Conservation (phyloP, 192 early-diverging fungal species). For the Coemansia sp. region DNA sequence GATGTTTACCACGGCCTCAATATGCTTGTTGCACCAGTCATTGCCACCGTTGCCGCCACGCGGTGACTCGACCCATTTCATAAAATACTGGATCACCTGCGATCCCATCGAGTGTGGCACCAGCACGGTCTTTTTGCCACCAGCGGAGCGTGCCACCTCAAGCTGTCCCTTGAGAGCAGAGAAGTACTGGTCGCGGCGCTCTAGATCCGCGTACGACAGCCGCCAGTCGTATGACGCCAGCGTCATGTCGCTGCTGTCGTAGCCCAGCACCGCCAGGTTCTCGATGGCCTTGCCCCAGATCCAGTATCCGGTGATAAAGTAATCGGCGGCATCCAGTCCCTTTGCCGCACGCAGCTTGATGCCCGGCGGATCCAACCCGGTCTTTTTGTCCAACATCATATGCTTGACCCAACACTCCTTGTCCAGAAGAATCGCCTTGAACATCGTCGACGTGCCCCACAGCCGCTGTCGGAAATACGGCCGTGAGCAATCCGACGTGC, state of each 20-base stretch:
- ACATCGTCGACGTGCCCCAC: slow-evolving; percentile 85
- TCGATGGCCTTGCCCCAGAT: slow-evolving; percentile 83
- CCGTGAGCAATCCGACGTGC: slow-evolving; percentile 70
- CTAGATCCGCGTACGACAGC: slow-evolving; percentile 73
- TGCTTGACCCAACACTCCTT: slow-evolving; percentile 85
- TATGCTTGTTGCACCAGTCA: slow-evolving; percentile 75
- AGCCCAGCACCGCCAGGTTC: slow-evolving; percentile 81
- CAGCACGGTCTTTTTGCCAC: slow-evolving; percentile 60
- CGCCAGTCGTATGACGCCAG: slow-evolving; percentile 91
- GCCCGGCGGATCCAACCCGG: slow-evolving; percentile 82
- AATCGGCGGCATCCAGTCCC: slow-evolving; percentile 88
- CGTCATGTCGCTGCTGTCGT: slow-evolving; percentile 87
- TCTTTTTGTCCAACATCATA: slow-evolving; percentile 77
- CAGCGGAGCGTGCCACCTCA: slow-evolving; percentile 58
- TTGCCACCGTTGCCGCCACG: slow-evolving; percentile 69
- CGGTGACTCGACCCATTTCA: slow-evolving; percentile 80
- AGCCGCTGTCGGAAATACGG: slow-evolving; percentile 86
- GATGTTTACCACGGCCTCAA: slow-evolving; percentile 82
- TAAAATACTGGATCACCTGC: slow-evolving; percentile 76
- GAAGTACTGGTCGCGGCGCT: slow-evolving; percentile 82
- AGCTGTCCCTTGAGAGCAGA: slow-evolving; percentile 72
- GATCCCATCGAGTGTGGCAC: slow-evolving; percentile 63
- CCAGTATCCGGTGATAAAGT: slow-evolving; percentile 90
- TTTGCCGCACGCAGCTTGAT: slow-evolving; percentile 84
- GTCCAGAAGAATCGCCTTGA: slow-evolving; percentile 81